Conservation (phyloP, 2,329 filamentous ascomycete species). For the Hirsutella thompsonii region DNA sequence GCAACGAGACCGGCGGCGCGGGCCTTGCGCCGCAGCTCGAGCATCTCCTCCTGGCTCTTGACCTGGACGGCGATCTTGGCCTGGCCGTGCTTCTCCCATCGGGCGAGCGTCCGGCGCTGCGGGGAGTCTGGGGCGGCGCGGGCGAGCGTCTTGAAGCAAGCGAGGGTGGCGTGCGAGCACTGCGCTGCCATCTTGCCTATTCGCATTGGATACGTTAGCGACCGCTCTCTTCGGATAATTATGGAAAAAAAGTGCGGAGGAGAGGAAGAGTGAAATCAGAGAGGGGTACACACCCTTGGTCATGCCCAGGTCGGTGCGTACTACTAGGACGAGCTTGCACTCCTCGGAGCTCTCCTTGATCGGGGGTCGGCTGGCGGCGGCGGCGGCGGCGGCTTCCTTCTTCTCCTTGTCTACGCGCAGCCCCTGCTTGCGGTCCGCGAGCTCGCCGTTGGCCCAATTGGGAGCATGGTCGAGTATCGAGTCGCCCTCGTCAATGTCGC, state of each 20-base stretch:
- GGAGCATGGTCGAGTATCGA: constrained; percentile 50
- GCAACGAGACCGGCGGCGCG: constrained; percentile 75
- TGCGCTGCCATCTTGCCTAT: constrained; percentile 94
- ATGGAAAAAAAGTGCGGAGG: neutral
- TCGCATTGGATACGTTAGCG: neutral
- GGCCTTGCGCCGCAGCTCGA: constrained; percentile 63
- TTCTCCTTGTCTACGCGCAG: constrained; percentile 22
- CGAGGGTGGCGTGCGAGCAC: constrained; percentile 88
- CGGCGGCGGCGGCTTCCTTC: constrained; percentile 7
- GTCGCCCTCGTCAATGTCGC: constrained; percentile 50
- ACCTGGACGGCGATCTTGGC: constrained; percentile 88
- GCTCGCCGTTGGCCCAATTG: constrained; percentile 51
- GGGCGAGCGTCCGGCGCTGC: constrained; percentile 52
- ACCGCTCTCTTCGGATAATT: neutral
- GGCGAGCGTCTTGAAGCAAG: constrained; percentile 82
- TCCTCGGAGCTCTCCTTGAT: constrained; percentile 53
- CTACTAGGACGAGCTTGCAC: constrained; percentile 87
- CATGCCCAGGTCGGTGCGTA: constrained; percentile 92
- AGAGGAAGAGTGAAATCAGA: constrained; percentile 5
- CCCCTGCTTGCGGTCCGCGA: constrained; percentile 46
- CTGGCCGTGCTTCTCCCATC: constrained; percentile 80
- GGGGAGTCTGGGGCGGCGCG: constrained; percentile 39
- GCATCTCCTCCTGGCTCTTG: constrained; percentile 73
- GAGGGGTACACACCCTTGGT: constrained; percentile 57
- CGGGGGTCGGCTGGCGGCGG: too few species aligned